Conservation (phyloP, 164 flowering plant species). For the Brasenia schreberi region DNA sequence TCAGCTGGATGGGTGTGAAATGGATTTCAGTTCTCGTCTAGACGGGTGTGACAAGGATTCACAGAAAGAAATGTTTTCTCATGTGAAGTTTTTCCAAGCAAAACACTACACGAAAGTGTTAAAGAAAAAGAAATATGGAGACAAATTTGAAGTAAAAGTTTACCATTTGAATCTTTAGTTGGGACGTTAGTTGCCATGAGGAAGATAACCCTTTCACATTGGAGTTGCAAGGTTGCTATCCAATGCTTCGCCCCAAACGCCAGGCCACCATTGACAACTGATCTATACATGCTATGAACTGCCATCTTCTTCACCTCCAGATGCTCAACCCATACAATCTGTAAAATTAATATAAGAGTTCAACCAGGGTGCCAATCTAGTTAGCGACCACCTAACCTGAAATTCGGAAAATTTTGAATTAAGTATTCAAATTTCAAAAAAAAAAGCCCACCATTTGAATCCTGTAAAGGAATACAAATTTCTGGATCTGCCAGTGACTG, state of each 20-base stretch:
- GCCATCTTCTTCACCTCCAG: slow-evolving; percentile 62
- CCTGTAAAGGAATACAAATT: too few species aligned
- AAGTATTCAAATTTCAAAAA: too few species aligned
- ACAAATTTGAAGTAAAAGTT: background rate
- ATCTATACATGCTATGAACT: slow-evolving; percentile 56
- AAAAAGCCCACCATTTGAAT: too few species aligned
- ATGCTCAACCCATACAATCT: slow-evolving; percentile 97
- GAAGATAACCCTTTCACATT: slow-evolving; percentile 83
- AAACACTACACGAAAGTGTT: too few species aligned
- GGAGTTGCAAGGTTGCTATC: slow-evolving; percentile 76
- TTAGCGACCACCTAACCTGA: background rate
- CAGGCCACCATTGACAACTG: slow-evolving; percentile 65
- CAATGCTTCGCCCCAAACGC: slow-evolving; percentile 95
- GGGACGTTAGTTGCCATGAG: slow-evolving; percentile 99
- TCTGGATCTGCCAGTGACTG: too few species aligned
- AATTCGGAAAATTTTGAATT: background rate
- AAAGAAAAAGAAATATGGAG: too few species aligned
- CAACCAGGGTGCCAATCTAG: background rate
- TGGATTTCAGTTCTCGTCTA: too few species aligned
- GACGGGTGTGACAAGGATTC: too few species aligned
- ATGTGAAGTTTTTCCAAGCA: too few species aligned
- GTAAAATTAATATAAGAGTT: slow-evolving; percentile 1
- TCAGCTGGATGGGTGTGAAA: too few species aligned
- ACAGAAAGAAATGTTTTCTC: too few species aligned
- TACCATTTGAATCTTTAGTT: slow-evolving; percentile 85